phyloP scores from a whole-genome alignment of 2,329 filamentous ascomycete species.

The Didymella segeticola region DNA sequence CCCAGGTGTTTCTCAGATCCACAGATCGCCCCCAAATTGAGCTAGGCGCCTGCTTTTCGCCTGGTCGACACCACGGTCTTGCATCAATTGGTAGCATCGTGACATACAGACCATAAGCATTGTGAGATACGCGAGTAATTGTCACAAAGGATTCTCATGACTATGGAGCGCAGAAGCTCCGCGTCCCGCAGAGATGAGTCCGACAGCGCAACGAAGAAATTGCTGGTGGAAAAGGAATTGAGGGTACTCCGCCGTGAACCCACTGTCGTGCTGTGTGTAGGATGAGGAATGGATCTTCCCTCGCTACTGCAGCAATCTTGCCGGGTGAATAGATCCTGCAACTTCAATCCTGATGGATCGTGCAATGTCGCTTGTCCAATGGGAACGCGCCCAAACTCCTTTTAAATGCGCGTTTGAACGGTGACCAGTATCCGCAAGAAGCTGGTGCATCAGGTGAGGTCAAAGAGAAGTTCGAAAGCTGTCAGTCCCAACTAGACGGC shows the following conservation, averaged over 20 bases:
- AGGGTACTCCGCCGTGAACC: background rate
- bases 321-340: conserved; percentile 10
- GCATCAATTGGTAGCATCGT: conserved; percentile 8
- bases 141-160: background rate
- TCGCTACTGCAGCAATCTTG: conserved; percentile 8
- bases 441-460: conserved; percentile 28
- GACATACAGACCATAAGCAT: background rate
- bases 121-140: background rate
- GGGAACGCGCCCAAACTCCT: background rate
- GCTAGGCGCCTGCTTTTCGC: conserved; percentile 14
- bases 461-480: conserved; percentile 27
- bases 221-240: background rate
- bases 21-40: conserved; percentile 19
- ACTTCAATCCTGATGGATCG: conserved; percentile 2
- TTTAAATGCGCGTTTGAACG: conserved; percentile 14
- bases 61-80: conserved; percentile 4
- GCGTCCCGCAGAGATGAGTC: background rate
- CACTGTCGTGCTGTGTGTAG: background rate
- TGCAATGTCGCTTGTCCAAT: conserved; percentile 10
- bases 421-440: conserved; percentile 17
- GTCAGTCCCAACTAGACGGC: conserved; percentile 34
- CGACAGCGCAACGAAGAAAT: background rate
- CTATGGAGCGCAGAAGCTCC: background rate
- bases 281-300: conserved; percentile 11
- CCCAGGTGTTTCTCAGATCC: conserved; percentile 18